Conservation (phyloP, 2,329 filamentous ascomycete species). For the Thielaviopsis punctulata region DNA sequence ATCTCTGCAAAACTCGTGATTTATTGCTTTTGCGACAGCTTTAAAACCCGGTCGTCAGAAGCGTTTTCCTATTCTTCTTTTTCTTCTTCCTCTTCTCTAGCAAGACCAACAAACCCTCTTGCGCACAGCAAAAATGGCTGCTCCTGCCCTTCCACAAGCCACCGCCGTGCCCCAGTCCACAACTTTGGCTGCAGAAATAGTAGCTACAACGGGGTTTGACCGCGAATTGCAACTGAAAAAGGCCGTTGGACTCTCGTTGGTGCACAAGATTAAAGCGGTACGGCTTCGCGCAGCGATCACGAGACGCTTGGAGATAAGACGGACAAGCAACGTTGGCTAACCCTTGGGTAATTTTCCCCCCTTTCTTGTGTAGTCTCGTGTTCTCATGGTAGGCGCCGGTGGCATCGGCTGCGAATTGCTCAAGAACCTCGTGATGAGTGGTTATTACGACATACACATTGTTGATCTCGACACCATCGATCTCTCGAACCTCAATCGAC, state of each 20-base stretch:
- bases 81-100: background rate
- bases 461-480: conserved; percentile 98
- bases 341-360: background rate
- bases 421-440: conserved; percentile 84
- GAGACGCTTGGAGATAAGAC: background rate
- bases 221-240: conserved; percentile 2
- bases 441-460: conserved; percentile 84
- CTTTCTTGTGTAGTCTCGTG: conserved; percentile 54
- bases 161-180: too few relatives aligned
- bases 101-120: background rate
- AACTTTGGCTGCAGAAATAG: background rate
- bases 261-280: conserved; percentile 3
- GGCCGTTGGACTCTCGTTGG: background rate
- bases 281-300: conserved; percentile 6
- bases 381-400: conserved; percentile 88
- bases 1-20: background rate
- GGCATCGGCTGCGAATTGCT: conserved; percentile 95
- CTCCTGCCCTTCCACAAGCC: background rate
- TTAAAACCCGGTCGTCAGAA: background rate
- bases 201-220: background rate
- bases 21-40: background rate
- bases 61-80: background rate
- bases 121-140: background rate
- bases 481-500: conserved; percentile 89
- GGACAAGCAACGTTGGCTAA: conserved; percentile 1